Base-by-base conservation (phyloP, 495 filamentous ascomycete genomes). In the Schizothecium vesticola region DNA sequence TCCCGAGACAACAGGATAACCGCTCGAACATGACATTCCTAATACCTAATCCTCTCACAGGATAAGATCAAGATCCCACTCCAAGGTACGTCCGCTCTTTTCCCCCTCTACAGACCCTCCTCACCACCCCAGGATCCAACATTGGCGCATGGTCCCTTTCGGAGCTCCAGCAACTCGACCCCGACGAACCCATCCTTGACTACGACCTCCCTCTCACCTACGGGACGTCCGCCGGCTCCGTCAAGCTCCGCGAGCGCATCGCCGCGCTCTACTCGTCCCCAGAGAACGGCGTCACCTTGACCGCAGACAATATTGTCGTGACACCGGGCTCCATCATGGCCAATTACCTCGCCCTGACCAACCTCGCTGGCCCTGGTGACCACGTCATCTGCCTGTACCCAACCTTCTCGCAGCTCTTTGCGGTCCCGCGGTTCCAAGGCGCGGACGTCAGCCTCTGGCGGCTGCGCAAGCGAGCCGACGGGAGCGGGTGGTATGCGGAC, bases 351-450 rank as follows among this genome's bases (percentile, higher is more conserved):
- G 76, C 88, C 11, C 80, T 93, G 19, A 92, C 92, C 77, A 82
- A 84, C 6, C 78, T 94, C 43, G 75, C 92, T 1, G 87, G 87
- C 1, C 88, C 89, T 0, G 91, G 90, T 3, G 91, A 94, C 67
- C 92, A 96, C 81, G 89, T 94, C 31, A 87, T 96, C 64, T 93
- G 90, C 73, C 88, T 93, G 69, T 89, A 91, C 69, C 92, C 92
- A 12, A 94, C 91, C n/a, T 96, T 94, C 76, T 88, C 93, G 72
- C 92, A 94, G 73, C 84, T 95, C 0, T 94, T 91, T 71, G 81
- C 84, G 11, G 83, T 94, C 0, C 90, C 92, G 11, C 83, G 77
- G 65, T 88, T 86, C 25, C 79, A 94, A 3, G 92, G 91, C 0
- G 91, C 91, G 3, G 87, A 91, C 63, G 90, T 96, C 10, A 86